Conservation (phyloP, 1,284 basidiomycete genomes). For the Porodaedalea pini region DNA sequence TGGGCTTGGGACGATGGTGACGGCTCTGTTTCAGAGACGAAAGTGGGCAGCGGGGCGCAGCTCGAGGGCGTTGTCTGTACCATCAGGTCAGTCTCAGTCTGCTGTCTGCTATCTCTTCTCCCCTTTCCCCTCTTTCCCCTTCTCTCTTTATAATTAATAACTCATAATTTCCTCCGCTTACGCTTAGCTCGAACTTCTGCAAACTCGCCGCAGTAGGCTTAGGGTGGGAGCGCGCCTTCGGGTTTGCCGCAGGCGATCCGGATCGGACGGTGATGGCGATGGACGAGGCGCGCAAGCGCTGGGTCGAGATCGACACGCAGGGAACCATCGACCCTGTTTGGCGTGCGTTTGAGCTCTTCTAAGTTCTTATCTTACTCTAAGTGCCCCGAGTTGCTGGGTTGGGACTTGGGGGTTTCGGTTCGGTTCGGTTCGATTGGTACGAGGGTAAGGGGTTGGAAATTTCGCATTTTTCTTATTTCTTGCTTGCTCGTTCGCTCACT, state of each 20-base stretch:
- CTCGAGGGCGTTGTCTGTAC: conserved; percentile 56
- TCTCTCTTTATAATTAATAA: neutral
- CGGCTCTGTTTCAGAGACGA: neutral
- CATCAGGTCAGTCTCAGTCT: conserved; percentile 46
- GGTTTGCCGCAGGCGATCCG: conserved; percentile 39
- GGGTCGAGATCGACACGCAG: conserved; percentile 59
- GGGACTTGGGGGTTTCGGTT: too few species aligned
- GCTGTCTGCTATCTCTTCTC: neutral
- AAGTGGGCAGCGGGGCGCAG: conserved; percentile 32
- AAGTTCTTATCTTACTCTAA: too few species aligned
- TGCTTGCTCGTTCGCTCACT: too few species aligned
- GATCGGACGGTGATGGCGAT: conserved; percentile 25
- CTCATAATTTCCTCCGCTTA: neutral
- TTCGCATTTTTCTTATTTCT: too few species aligned
- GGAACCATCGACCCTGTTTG: conserved; percentile 44
- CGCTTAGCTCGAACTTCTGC: conserved; percentile 60
- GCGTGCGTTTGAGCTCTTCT: conserved; percentile 20
- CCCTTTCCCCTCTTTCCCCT: too few species aligned
- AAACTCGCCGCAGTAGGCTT: conserved; percentile 54
- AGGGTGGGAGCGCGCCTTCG: conserved; percentile 64
- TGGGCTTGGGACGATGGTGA: conserved; percentile 42
- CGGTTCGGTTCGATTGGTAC: too few species aligned
- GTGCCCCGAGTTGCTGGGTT: too few species aligned
- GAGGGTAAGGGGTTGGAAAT: too few species aligned
- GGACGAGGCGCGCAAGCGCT: conserved; percentile 44